Percentiles rank a stretch among this genome's conserved stretches.
phyloP scores from a whole-genome alignment of 176 grass and related monocot species.

The Avena sativa region DNA sequence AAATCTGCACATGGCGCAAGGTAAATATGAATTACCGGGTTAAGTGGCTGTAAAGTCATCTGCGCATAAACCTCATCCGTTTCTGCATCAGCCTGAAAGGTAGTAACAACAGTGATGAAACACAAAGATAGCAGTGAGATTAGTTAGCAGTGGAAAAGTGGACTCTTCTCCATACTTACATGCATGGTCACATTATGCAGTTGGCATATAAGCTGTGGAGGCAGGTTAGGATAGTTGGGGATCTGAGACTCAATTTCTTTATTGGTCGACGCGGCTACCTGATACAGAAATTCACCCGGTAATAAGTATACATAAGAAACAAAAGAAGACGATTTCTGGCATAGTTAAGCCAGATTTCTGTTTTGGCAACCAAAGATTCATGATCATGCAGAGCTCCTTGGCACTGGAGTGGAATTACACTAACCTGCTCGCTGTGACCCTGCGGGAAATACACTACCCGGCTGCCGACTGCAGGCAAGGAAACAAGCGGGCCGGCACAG shows the following conservation, averaged over 20 bases:
- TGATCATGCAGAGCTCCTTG: conserved; percentile 17
- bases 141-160: neutral
- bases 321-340: neutral
- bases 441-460: conserved; percentile 97
- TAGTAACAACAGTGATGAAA: conserved; percentile 8
- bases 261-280: conserved; percentile 97
- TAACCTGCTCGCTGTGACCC: conserved; percentile 98
- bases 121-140: conserved; percentile 7
- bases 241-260: conserved; percentile 97
- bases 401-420: conserved; percentile 23
- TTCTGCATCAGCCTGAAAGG: conserved; percentile 84
- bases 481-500: conserved; percentile 98
- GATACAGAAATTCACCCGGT: conserved; percentile 30
- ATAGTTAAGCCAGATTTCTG: conserved; percentile 37
- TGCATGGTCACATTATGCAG: conserved; percentile 99
- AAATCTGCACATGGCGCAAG: neutral
- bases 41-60: conserved; percentile 95
- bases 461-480: conserved; percentile 81
- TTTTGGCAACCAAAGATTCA: neutral
- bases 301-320: conserved; percentile 14
- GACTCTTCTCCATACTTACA: conserved; percentile 52
- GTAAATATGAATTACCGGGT: conserved; percentile 64
- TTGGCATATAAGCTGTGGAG: conserved; percentile 94
- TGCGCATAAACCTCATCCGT: conserved; percentile 97
- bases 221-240: conserved; percentile 88